A percentile compares a stretch with the other conserved stretches of the same genome.
Conservation (phyloP, 768 basidiomycete genomes). For the Hortiboletus campestris region DNA sequence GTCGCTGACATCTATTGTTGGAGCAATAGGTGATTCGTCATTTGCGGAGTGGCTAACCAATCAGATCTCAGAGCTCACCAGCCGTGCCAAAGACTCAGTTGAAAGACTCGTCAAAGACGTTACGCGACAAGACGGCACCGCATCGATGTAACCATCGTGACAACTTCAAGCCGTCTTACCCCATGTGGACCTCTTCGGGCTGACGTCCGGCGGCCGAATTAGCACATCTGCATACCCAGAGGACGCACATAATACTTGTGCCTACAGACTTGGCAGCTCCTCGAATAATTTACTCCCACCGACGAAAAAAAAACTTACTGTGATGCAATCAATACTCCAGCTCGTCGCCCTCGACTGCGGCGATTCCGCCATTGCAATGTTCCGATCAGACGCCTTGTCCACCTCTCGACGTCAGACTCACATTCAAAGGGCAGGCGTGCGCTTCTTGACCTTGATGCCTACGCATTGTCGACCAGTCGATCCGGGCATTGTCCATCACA, state of each 20-base stretch:
- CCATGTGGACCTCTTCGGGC: neutral
- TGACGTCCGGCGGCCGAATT: neutral
- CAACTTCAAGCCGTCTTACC: neutral
- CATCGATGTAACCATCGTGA: neutral
- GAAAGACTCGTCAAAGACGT: too few species aligned
- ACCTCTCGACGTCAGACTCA: neutral
- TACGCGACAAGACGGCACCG: too few species aligned
- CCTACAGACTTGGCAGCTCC: neutral
- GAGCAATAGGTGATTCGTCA: too few species aligned
- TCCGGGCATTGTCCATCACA: neutral
- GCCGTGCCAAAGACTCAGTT: too few species aligned
- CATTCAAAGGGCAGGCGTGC: neutral
- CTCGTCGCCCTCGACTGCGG: neutral
- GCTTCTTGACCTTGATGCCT: constrained; percentile 4
- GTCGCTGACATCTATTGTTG: too few species aligned
- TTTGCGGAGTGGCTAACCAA: too few species aligned
- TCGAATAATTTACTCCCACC: neutral
- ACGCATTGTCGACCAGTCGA: constrained; percentile 6
- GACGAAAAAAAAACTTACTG: too few species aligned
- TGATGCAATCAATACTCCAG: too few species aligned
- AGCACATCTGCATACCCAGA: neutral
- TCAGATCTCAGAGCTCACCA: too few species aligned
- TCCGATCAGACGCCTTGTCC: neutral
- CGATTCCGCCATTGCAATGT: neutral
- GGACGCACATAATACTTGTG: neutral